Evolutionary conservation across 2,329 filamentous ascomycete genomes (phyloP), one percentile per base, ranked within the genome.

Genomic region (Trichoderma brevicompactum): DNA sequence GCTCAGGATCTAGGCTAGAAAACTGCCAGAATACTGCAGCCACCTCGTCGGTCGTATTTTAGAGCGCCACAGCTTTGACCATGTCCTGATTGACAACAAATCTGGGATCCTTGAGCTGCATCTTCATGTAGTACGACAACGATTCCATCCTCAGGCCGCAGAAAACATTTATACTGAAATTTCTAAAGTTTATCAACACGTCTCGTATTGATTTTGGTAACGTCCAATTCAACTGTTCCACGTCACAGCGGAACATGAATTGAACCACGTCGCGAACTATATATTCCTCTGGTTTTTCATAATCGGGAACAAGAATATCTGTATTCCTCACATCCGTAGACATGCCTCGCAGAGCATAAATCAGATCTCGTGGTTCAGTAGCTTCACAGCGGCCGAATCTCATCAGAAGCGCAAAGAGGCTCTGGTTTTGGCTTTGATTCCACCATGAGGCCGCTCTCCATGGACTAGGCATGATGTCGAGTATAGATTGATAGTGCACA

Each of bases 381-480:
- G 54, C 54, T 32, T 58, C 54, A 10, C 38, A 44, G n/a, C 17
- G 6, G 1, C 38, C 54, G 32, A 58, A 58, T 32, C 6, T 58
- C 12, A 28, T 32, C 7, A 58, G 23, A n/a, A 58, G 23, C 0
- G 40, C 44, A 15, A n/a, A 44, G 7, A 58, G 54, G 15, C 43
- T 34, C 5, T n/a, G 17, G 13, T 41, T 58, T 28, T 58, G 7
- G 17, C 17, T 41, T 28, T 28, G 23, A 3, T 28, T 28, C 54
- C 54, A 58, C 54, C 54, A 58, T 2, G 54, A 58, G 7, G 19
- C 15, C 15, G n/a, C 23, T 15, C 49, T 52, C 49, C 49, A 52
- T 7, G n/a, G 23, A 10, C 49, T 28, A 9, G 56, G 56, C 56
- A 49, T 60, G 15, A 60, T 60, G 13, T 60, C 56, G 2, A 60